These are phyloP conservation scores for Microdochium bolleyi DNA, from an alignment of 2,329 filamentous ascomycete genomes.

Conservation along the genomic window DNA sequence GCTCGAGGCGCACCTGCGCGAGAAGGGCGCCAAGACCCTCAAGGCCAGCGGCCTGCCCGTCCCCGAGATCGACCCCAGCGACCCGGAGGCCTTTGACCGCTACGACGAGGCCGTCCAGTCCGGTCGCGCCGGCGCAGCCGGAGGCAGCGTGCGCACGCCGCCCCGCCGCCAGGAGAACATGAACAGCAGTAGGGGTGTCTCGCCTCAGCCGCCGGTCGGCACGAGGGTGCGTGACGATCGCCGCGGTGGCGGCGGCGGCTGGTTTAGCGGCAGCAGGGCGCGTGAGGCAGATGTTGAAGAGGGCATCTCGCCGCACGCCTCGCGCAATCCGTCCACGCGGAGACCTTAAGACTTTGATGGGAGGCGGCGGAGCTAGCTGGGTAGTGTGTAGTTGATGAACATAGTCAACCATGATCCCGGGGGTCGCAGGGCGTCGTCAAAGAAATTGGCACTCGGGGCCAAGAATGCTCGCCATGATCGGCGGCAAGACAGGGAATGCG, in stretches of 20 bases:
- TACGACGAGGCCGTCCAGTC: conserved; percentile 4
- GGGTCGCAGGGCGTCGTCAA: too few species aligned
- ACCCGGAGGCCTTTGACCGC: conserved; percentile 43
- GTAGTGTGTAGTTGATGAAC: too few species aligned
- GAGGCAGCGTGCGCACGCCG: conserved; percentile 1
- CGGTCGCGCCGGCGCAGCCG: conserved; percentile 3
- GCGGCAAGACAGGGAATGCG: background rate
- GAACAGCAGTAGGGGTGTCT: conserved; percentile 2
- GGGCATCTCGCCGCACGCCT: conserved; percentile 7
- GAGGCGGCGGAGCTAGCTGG: too few species aligned
- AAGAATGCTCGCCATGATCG: too few species aligned
- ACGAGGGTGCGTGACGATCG: conserved; percentile 14
- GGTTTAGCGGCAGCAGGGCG: conserved; percentile 18
- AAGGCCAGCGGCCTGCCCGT: conserved; percentile 35
- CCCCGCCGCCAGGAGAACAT: conserved; percentile 2
- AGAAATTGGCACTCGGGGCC: too few species aligned
- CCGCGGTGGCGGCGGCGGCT: conserved; percentile 11
- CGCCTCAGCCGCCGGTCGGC: conserved; percentile 10
- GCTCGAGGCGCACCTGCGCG: conserved; percentile 59
- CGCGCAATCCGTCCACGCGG: conserved; percentile 6
- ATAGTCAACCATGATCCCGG: too few species aligned
- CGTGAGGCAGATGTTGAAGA: conserved; percentile 18
- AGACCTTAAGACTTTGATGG: conserved; percentile 5
- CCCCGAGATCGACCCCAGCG: conserved; percentile 41
- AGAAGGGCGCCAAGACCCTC: conserved; percentile 55